phyloP scores from a whole-genome alignment of 139 green algal species.

The Chlorella sp. region DNA sequence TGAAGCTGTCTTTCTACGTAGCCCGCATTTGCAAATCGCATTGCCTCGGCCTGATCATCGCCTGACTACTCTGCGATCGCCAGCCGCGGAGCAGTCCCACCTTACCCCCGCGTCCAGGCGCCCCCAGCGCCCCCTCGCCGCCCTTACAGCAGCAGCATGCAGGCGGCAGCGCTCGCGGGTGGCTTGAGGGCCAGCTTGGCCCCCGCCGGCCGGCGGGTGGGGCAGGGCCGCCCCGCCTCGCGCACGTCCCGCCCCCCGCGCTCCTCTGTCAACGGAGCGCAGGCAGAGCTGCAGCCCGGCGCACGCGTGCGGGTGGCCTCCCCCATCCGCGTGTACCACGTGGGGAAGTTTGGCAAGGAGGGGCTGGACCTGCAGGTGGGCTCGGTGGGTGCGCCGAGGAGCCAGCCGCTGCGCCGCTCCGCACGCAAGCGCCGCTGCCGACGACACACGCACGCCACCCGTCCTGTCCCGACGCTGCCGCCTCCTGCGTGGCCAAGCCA shows the following conservation, averaged over 20 bases:
- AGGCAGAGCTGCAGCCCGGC: neutral
- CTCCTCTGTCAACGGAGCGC: neutral
- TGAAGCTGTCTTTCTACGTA: too few relatives aligned
- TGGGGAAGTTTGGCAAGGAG: constrained; percentile 14
- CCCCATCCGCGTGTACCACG: constrained; percentile 19
- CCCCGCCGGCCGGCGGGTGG: neutral
- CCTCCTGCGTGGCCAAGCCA: too few relatives aligned
- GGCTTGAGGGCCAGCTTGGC: too few relatives aligned
- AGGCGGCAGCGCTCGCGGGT: neutral
- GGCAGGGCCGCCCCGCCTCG: neutral
- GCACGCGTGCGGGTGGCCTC: neutral
- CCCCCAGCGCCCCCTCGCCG: too few relatives aligned
- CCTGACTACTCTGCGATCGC: too few relatives aligned
- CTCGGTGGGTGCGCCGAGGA: neutral
- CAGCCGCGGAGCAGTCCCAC: too few relatives aligned
- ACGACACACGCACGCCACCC: neutral
- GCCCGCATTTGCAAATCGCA: too few relatives aligned
- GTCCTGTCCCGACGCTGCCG: neutral
- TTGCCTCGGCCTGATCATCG: too few relatives aligned
- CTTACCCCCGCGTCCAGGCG: too few relatives aligned
- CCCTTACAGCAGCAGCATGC: neutral
- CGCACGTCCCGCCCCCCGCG: neutral
- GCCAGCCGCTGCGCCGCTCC: neutral
- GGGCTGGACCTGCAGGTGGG: constrained; percentile 13
- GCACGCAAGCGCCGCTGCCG: neutral